A percentile compares a stretch with the other conserved stretches of the same genome.
These are phyloP conservation scores for Vigna trinervia DNA, from an alignment of 306 rosid genomes.

Conservation along the genomic window DNA sequence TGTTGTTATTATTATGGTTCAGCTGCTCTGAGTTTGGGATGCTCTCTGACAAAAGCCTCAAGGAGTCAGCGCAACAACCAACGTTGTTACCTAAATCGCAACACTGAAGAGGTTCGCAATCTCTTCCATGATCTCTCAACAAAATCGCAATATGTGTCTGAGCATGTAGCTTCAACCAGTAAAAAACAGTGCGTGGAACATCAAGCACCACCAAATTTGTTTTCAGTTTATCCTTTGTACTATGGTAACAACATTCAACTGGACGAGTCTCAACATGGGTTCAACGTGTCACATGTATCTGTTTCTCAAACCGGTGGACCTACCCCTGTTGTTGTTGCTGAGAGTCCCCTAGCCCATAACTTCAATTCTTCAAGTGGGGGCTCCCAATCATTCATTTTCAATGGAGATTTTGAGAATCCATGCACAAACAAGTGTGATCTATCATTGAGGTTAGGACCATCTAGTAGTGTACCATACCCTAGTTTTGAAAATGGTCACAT, in stretches of 20 bases:
- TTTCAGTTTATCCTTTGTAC: constrained; percentile 59
- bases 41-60: constrained; percentile 64
- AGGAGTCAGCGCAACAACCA: constrained; percentile 71
- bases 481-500: constrained; percentile 36
- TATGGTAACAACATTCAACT: constrained; percentile 44
- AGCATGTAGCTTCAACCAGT: constrained; percentile 39
- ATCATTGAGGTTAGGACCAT: constrained; percentile 68
- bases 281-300: constrained; percentile 25
- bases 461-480: constrained; percentile 39
- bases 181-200: constrained; percentile 47
- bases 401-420: constrained; percentile 33
- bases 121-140: constrained; percentile 19
- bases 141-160: constrained; percentile 24
- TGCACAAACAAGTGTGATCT: constrained; percentile 60
- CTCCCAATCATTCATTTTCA: constrained; percentile 21
- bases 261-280: constrained; percentile 34
- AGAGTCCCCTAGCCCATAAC: constrained; percentile 21
- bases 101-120: constrained; percentile 36
- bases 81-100: constrained; percentile 62
- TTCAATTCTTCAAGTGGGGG: constrained; percentile 39
- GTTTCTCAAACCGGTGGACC: constrained; percentile 42
- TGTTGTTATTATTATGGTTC: constrained; percentile 30
- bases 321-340: constrained; percentile 29
- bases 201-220: constrained; percentile 36
- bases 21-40: constrained; percentile 86